These are phyloP conservation scores for Lagenaria siceraria DNA, from an alignment of 306 rosid species.

Conservation along the genomic window DNA sequence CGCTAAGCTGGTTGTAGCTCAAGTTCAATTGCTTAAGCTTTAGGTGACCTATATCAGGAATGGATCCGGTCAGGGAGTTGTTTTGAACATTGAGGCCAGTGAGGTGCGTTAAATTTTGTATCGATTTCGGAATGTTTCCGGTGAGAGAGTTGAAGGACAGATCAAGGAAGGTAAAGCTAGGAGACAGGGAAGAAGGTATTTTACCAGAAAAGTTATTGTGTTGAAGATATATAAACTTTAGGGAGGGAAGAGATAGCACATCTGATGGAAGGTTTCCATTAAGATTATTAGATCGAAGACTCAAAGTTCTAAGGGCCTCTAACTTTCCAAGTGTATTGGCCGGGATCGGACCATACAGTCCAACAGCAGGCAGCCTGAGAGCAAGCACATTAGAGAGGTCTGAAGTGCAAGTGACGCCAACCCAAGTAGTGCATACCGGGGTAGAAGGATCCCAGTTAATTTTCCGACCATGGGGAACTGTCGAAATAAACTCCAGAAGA, in stretches of 20 bases:
- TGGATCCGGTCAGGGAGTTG: conserved; percentile 54
- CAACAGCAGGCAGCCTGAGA: conserved; percentile 60
- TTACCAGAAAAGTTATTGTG: conserved; percentile 52
- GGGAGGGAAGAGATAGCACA: conserved; percentile 53
- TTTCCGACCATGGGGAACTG: conserved; percentile 58
- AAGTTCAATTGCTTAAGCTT: conserved; percentile 46
- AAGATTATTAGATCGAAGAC: conserved; percentile 68
- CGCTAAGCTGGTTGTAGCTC: conserved; percentile 64
- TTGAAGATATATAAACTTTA: conserved; percentile 46
- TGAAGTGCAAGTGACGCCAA: conserved; percentile 50
- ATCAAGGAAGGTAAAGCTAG: conserved; percentile 45
- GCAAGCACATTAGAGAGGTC: conserved; percentile 35
- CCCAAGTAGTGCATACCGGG: conserved; percentile 63
- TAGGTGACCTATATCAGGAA: conserved; percentile 46
- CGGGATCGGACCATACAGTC: conserved; percentile 53
- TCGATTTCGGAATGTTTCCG: conserved; percentile 39
- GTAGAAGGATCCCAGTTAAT: conserved; percentile 49
- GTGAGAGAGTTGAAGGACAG: conserved; percentile 63
- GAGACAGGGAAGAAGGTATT: conserved; percentile 41
- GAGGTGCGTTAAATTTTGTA: conserved; percentile 41
- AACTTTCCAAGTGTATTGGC: conserved; percentile 56
- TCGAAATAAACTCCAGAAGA: conserved; percentile 53
- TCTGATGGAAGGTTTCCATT: conserved; percentile 56
- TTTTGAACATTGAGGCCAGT: conserved; percentile 42
- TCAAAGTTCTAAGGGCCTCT: conserved; percentile 41